Conservation (phyloP, 2,329 filamentous ascomycete genomes). For the Fusarium abutilonis region DNA sequence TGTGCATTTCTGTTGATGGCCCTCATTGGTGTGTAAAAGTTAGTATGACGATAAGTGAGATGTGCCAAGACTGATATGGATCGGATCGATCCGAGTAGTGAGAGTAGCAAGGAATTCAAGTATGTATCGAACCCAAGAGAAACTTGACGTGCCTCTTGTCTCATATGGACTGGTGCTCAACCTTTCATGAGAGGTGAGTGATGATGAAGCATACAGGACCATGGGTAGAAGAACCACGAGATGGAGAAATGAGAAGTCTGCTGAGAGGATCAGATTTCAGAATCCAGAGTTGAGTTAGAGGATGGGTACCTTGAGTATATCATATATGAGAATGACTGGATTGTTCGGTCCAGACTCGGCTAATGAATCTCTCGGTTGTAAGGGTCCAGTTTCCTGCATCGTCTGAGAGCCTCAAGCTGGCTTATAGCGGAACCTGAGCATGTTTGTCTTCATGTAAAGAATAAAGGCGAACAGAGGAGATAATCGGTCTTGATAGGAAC, state of each 20-base stretch:
- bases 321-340: conserved; percentile 32
- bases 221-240: background rate
- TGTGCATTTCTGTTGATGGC: background rate
- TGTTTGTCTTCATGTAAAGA: background rate
- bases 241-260: background rate
- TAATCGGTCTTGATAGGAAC: too few species aligned
- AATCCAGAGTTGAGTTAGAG: background rate
- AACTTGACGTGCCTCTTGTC: background rate
- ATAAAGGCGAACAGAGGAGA: too few species aligned
- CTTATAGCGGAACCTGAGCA: conserved; percentile 6
- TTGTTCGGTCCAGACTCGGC: conserved; percentile 43
- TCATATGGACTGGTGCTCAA: background rate
- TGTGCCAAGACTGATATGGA: background rate
- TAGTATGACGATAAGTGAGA: background rate
- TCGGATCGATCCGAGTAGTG: background rate
- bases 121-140: background rate
- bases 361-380: conserved; percentile 40
- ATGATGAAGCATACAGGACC: background rate
- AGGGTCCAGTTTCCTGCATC: conserved; percentile 30
- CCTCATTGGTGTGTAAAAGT: background rate
- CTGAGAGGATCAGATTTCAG: background rate
- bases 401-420: conserved; percentile 4
- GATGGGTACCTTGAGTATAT: conserved; percentile 19
- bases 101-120: background rate
- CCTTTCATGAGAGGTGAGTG: background rate